phyloP scores from a whole-genome alignment of 768 basidiomycete species.

The Tremella yokohamensis region DNA sequence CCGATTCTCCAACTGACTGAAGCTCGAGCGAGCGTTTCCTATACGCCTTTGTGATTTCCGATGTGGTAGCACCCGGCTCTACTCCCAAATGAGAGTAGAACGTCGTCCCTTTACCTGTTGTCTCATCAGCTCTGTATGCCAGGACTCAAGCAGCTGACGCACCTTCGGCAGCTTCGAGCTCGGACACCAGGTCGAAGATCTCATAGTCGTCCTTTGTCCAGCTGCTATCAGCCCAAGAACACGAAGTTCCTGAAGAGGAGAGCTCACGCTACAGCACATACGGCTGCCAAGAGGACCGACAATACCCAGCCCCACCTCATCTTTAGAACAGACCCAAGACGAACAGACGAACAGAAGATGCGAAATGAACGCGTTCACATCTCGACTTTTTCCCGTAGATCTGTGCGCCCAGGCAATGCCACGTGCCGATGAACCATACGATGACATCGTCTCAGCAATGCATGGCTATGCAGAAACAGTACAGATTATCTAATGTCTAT shows the following conservation, averaged over 20 bases:
- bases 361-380: too few species aligned
- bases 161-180: constrained; percentile 76
- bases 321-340: not conserved
- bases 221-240: constrained; percentile 15
- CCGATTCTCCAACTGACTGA: constrained; percentile 62
- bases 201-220: constrained; percentile 79
- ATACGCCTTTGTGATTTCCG: constrained; percentile 84
- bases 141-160: too few species aligned
- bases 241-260: not conserved
- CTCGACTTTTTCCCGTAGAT: not conserved
- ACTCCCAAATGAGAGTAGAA: constrained; percentile 95
- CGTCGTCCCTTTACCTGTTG: constrained; percentile 75
- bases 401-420: not conserved
- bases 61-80: constrained; percentile 60
- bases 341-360: not conserved
- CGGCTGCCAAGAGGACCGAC: not conserved
- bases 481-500: too few species aligned
- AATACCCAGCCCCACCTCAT: not conserved
- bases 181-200: constrained; percentile 88
- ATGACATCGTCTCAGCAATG: too few species aligned
- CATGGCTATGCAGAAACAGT: too few species aligned
- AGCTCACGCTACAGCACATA: not conserved
- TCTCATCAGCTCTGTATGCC: constrained; percentile 1
- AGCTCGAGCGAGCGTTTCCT: constrained; percentile 81
- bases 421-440: not conserved